Conservation (phyloP, 192 early-diverging fungal species). For the Gonapodya prolifera region DNA sequence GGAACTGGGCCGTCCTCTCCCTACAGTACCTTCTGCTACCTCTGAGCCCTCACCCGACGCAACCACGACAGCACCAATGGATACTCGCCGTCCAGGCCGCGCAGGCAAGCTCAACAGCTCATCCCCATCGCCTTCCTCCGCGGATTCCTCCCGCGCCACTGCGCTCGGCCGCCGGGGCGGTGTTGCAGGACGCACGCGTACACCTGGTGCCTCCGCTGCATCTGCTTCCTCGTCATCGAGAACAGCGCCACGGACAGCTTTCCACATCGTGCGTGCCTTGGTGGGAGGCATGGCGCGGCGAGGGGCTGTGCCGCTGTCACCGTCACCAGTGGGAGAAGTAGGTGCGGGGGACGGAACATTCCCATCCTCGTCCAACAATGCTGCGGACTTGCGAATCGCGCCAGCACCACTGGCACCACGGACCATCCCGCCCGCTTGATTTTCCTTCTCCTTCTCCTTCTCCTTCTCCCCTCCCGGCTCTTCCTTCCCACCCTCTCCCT, state of each 20-base stretch:
- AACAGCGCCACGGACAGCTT: neutral
- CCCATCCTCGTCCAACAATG: neutral
- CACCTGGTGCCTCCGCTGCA: neutral
- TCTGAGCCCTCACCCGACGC: neutral
- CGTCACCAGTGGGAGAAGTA: too few relatives aligned
- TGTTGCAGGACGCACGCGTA: neutral
- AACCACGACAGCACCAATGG: neutral
- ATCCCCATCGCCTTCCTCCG: neutral
- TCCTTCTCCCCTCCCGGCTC: neutral
- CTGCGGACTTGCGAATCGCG: neutral
- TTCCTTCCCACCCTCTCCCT: neutral
- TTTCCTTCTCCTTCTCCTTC: neutral
- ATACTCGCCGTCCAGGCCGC: neutral
- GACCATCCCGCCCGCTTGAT: neutral
- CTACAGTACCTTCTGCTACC: neutral
- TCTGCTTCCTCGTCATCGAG: neutral
- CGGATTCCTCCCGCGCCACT: neutral
- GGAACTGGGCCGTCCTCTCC: neutral
- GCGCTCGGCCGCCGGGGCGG: neutral
- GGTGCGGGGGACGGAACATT: too few relatives aligned
- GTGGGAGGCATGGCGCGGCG: neutral
- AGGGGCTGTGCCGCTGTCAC: too few relatives aligned
- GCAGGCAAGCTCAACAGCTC: neutral
- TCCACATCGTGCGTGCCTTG: neutral
- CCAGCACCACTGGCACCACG: neutral